Percentiles rank a stretch among this genome's conserved stretches.
These are phyloP conservation scores for Microdochium bolleyi DNA, from an alignment of 2,329 filamentous ascomycete species.

Conservation along the genomic window DNA sequence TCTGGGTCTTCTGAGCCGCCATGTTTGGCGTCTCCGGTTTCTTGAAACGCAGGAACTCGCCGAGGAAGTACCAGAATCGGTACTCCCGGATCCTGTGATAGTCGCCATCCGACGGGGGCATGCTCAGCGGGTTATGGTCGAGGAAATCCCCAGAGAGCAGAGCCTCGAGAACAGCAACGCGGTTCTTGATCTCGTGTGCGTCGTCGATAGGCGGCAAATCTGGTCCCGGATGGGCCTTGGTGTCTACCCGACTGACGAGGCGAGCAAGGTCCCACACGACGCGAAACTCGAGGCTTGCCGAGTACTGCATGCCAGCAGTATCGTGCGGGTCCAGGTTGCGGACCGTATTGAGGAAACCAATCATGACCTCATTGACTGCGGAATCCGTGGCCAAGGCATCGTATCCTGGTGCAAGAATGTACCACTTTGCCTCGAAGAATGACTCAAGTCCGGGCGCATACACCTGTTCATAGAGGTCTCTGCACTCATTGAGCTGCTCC, in stretches of 20 bases:
- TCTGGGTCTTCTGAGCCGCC: conserved; percentile 54
- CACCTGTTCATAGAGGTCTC: conserved; percentile 64
- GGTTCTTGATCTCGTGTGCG: conserved; percentile 54
- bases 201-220: conserved; percentile 47
- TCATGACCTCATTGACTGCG: conserved; percentile 57
- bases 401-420: conserved; percentile 39
- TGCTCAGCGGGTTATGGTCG: conserved; percentile 44
- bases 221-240: conserved; percentile 22
- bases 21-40: conserved; percentile 44
- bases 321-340: conserved; percentile 40
- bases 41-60: conserved; percentile 57
- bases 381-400: conserved; percentile 42
- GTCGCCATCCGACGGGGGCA: conserved; percentile 39
- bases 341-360: conserved; percentile 52
- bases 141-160: conserved; percentile 68
- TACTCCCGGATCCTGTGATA: conserved; percentile 54
- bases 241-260: conserved; percentile 30
- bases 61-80: conserved; percentile 78
- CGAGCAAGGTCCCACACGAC: conserved; percentile 53
- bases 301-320: conserved; percentile 42
- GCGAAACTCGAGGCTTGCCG: conserved; percentile 46
- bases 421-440: conserved; percentile 82
- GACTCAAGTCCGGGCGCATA: conserved; percentile 68
- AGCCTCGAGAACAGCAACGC: conserved; percentile 68
- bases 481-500: conserved; percentile 56